Conservation (phyloP, 495 filamentous ascomycete species). For the Trichoderma erinaceum region DNA sequence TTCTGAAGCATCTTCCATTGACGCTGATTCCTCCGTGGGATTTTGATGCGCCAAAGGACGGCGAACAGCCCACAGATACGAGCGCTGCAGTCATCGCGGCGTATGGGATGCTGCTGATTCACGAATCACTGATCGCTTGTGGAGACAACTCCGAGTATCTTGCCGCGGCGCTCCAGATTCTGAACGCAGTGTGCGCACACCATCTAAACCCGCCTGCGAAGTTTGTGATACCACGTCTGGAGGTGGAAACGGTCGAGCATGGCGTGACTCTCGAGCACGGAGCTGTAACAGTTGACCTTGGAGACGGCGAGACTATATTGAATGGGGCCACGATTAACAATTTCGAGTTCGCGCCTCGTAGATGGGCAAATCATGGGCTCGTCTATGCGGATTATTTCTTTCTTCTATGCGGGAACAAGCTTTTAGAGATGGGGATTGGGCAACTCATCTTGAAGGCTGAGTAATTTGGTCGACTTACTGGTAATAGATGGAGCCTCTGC, state of each 20-base stretch:
- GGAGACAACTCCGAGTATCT: constrained; percentile 11
- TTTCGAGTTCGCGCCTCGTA: constrained; percentile 25
- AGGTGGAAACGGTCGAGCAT: too few species aligned
- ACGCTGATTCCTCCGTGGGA: constrained; percentile 28
- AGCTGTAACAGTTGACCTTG: too few species aligned
- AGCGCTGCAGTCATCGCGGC: constrained; percentile 37
- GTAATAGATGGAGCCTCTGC: too few species aligned
- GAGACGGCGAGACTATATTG: not conserved
- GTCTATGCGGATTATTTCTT: constrained; percentile 47
- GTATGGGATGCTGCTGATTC: constrained; percentile 36
- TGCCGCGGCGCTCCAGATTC: not conserved
- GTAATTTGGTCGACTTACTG: too few species aligned
- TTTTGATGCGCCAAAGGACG: constrained; percentile 34
- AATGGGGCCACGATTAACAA: constrained; percentile 34
- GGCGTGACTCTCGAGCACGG: too few species aligned
- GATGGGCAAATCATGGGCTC: constrained; percentile 32
- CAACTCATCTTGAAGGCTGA: not conserved
- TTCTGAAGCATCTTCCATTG: constrained; percentile 27
- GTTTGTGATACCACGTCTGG: too few species aligned
- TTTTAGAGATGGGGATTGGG: constrained; percentile 23
- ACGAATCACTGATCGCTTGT: constrained; percentile 23
- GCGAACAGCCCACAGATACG: constrained; percentile 27
- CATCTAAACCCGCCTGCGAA: not conserved
- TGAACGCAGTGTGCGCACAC: constrained; percentile 13
- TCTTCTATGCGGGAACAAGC: constrained; percentile 38